Evolutionary conservation across 441 rosid species (phyloP).

Genomic region (Syzygium malaccense): DNA sequence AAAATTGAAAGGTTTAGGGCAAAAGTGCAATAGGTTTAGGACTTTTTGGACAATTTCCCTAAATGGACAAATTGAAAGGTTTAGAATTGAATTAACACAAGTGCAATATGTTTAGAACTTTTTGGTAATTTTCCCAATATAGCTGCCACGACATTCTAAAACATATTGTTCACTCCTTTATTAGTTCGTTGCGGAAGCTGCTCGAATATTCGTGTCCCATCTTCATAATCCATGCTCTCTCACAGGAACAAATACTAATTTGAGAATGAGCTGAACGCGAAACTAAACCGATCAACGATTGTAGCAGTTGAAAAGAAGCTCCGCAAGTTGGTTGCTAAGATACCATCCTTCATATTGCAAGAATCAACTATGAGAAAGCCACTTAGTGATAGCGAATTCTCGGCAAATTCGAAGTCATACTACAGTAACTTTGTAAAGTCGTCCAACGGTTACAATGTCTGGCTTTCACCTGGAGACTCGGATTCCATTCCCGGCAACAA

Average conservation of each 20-base stretch:
- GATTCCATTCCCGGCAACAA: too few species aligned
- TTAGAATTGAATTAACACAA: too few species aligned
- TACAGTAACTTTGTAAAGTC: not conserved
- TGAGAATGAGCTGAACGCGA: rapidly evolving
- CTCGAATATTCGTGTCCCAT: too few species aligned
- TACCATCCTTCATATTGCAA: rapidly evolving
- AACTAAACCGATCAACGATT: not conserved
- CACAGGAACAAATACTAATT: not conserved
- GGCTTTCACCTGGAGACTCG: not conserved
- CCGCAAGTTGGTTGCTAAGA: not conserved
- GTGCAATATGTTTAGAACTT: too few species aligned
- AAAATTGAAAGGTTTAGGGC: too few species aligned
- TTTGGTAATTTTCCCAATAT: too few species aligned
- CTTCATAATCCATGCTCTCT: not conserved
- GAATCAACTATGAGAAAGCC: not conserved
- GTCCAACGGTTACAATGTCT: not conserved
- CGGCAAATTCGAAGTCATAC: not conserved
- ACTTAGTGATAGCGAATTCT: not conserved
- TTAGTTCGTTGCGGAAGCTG: too few species aligned
- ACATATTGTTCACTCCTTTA: too few species aligned
- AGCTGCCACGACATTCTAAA: too few species aligned
- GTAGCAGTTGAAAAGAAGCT: not conserved
- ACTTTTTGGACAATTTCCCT: too few species aligned
- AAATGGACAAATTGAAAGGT: too few species aligned
- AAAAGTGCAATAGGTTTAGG: too few species aligned